phyloP scores from a whole-genome alignment of 306 rosid genomes.

The Hippophae tibetana region DNA sequence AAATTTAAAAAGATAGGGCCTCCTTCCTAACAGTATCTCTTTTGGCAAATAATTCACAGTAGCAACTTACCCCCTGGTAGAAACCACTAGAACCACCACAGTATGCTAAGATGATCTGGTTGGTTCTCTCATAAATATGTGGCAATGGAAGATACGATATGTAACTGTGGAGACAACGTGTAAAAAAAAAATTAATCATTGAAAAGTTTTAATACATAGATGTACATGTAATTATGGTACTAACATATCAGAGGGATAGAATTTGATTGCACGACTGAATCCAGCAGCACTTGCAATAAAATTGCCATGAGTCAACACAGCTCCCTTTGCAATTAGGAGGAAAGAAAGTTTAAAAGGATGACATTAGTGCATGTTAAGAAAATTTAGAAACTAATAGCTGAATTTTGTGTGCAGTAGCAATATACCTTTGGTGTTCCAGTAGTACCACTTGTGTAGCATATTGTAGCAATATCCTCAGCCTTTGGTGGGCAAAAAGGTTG shows the following conservation, averaged over 20 bases:
- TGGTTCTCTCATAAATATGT: constrained; percentile 79
- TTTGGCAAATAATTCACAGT: not conserved
- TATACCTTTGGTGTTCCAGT: constrained; percentile 92
- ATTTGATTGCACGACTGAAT: constrained; percentile 31
- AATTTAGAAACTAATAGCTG: constrained; percentile 3
- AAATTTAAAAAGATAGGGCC: no score
- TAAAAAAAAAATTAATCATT: constrained; percentile 9
- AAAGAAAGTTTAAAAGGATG: not conserved
- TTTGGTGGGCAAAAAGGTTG: constrained; percentile 72
- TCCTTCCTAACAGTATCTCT: no score
- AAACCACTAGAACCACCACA: constrained; percentile 77
- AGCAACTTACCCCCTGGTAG: constrained; percentile 72
- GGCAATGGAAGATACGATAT: constrained; percentile 89
- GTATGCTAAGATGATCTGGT: constrained; percentile 44
- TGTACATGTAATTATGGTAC: constrained; percentile 9
- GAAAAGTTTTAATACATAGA: not conserved
- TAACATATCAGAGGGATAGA: constrained; percentile 67
- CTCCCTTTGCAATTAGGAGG: constrained; percentile 41
- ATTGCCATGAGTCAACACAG: constrained; percentile 67
- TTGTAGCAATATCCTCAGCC: constrained; percentile 64
- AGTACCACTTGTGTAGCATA: constrained; percentile 91
- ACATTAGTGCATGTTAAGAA: constrained; percentile 1
- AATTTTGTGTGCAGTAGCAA: constrained; percentile 9
- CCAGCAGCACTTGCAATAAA: constrained; percentile 83
- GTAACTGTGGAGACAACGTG: constrained; percentile 43